Conservation (phyloP, 1,284 basidiomycete genomes). For the Pholiota adiposa region DNA sequence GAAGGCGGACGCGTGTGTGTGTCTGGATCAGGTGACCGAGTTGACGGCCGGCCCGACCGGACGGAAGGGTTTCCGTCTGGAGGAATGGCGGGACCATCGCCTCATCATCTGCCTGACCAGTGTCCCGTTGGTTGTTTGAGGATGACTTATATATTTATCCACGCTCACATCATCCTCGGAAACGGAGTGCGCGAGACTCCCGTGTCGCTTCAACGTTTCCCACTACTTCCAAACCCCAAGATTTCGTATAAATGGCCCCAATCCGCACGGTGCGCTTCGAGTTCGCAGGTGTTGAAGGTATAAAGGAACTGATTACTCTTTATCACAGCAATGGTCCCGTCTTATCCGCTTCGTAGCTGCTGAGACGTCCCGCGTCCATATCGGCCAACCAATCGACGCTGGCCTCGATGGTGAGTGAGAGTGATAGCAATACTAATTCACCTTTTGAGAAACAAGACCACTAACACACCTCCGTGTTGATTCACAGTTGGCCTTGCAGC, state of each 20-base stretch:
- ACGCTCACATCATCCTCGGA: background rate
- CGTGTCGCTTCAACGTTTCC: background rate
- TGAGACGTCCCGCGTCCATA: conserved; percentile 76
- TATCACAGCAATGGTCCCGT: conserved; percentile 70
- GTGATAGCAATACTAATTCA: too few relatives aligned
- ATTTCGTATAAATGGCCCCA: conserved; percentile 50
- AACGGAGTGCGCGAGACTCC: background rate
- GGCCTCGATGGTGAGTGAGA: conserved; percentile 60
- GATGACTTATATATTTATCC: conserved; percentile 6
- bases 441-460: background rate
- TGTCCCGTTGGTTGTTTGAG: background rate
- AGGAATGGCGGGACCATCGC: background rate
- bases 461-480: background rate
- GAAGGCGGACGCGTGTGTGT: background rate
- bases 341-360: conserved; percentile 82
- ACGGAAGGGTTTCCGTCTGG: background rate
- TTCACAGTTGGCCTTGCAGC: conserved; percentile 69
- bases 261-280: conserved; percentile 53
- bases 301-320: background rate
- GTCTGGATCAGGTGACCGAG: background rate
- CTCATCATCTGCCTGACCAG: too few relatives aligned
- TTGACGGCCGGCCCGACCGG: background rate
- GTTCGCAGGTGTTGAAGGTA: background rate
- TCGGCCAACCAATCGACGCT: conserved; percentile 77
- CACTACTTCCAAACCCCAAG: background rate